Evolutionary conservation across 169 alveolate genomes (phyloP).

Genomic region (Plasmodium chabaudi): DNA sequence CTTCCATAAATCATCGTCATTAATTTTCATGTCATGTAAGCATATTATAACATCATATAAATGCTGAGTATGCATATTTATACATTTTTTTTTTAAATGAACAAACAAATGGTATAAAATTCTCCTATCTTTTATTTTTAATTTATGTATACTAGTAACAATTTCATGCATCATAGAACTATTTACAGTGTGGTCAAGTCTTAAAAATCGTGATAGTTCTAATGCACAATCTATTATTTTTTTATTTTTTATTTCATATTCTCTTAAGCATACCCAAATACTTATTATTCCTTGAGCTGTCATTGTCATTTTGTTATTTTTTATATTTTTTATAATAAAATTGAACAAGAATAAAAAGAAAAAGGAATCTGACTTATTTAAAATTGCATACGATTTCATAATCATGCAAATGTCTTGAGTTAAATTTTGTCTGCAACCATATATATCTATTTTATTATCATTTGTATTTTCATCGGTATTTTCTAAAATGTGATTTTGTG

Average conservation of each 20-base stretch:
- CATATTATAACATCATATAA: conserved; percentile 78
- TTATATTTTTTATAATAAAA: conserved; percentile 66
- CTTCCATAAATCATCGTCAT: conserved; percentile 87
- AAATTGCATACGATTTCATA: conserved; percentile 72
- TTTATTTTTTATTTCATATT: conserved; percentile 78
- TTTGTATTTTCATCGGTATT: conserved; percentile 28
- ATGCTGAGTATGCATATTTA: conserved; percentile 85
- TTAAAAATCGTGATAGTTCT: conserved; percentile 84
- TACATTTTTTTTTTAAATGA: conserved; percentile 84
- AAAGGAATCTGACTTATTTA: conserved; percentile 73
- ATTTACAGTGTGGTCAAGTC: conserved; percentile 87
- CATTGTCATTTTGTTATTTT: conserved; percentile 67
- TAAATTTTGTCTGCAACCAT: conserved; percentile 60
- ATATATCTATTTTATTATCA: conserved; percentile 65
- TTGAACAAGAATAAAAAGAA: conserved; percentile 69
- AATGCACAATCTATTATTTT: conserved; percentile 78
- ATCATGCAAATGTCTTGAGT: conserved; percentile 73
- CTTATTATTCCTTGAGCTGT: conserved; percentile 86
- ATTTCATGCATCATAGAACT: conserved; percentile 85
- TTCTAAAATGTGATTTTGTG: conserved; percentile 33
- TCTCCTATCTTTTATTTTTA: conserved; percentile 81
- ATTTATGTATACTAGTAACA: conserved; percentile 76
- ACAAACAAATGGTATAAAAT: conserved; percentile 83
- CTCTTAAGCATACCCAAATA: conserved; percentile 82
- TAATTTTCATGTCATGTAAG: conserved; percentile 82